Conservation (phyloP, 2,329 filamentous ascomycete species). For the Hirsutella thompsonii region DNA sequence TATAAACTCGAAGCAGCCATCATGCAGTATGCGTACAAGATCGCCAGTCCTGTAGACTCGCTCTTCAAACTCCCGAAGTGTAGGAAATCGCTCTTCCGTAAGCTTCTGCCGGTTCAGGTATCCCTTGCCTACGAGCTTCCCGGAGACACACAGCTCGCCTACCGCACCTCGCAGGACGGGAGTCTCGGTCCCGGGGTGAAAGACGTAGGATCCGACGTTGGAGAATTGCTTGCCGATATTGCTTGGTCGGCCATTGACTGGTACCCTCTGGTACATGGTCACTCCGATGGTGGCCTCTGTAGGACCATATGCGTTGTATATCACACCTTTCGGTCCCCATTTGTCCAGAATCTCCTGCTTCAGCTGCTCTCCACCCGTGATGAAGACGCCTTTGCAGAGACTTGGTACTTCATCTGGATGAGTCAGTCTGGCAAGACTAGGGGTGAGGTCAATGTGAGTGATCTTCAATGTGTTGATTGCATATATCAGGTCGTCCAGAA, state of each 20-base stretch:
- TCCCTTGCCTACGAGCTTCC: conserved; percentile 76
- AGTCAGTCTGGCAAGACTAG: conserved; percentile 68
- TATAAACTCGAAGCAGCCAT: conserved; percentile 76
- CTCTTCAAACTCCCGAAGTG: conserved; percentile 39
- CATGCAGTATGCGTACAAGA: conserved; percentile 66
- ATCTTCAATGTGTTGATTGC: conserved; percentile 62
- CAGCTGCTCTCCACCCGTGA: conserved; percentile 79
- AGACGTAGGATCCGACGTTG: conserved; percentile 75
- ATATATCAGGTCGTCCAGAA: conserved; percentile 69
- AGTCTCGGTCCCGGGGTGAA: conserved; percentile 53
- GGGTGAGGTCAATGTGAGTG: conserved; percentile 86
- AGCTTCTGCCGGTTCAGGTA: conserved; percentile 75
- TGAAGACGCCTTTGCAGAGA: conserved; percentile 74
- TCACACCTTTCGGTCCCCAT: conserved; percentile 69
- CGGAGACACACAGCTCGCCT: conserved; percentile 81
- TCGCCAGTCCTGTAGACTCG: conserved; percentile 81
- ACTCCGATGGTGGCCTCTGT: conserved; percentile 90
- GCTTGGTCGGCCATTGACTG: conserved; percentile 62
- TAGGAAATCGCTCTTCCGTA: conserved; percentile 64
- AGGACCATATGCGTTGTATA: conserved; percentile 88
- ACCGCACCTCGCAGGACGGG: conserved; percentile 68
- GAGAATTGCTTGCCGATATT: conserved; percentile 82
- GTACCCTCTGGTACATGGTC: conserved; percentile 78
- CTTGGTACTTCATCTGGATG: conserved; percentile 71
- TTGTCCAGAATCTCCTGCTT: conserved; percentile 79